phyloP scores from a whole-genome alignment of 2,329 filamentous ascomycete species.

The Coleophoma crateriformis region DNA sequence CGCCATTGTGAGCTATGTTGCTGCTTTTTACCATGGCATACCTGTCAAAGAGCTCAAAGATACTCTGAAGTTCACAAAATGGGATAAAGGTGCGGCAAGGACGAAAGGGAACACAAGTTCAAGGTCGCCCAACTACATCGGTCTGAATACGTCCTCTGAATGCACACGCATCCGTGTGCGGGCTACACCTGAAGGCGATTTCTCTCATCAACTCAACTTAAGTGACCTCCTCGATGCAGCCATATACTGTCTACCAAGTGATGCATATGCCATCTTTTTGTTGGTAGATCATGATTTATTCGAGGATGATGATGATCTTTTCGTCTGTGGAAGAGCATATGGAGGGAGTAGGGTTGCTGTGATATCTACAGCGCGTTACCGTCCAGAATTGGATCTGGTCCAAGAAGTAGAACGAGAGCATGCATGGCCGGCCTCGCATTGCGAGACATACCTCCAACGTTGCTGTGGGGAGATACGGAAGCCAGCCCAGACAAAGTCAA shows the following conservation, averaged over 20 bases:
- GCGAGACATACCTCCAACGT: slow-evolving; percentile 40
- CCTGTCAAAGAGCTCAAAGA: slow-evolving; percentile 15
- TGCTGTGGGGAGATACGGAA: slow-evolving; percentile 20
- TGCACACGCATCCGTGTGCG: slow-evolving; percentile 17
- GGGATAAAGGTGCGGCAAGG: background rate
- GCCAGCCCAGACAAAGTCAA: background rate
- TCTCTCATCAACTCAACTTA: slow-evolving; percentile 19
- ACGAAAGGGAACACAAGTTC: background rate
- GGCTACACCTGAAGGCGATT: slow-evolving; percentile 11
- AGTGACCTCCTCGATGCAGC: slow-evolving; percentile 20
- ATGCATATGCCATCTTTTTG: slow-evolving; percentile 20
- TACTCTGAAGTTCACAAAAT: slow-evolving; percentile 9
- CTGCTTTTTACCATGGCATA: slow-evolving; percentile 20
- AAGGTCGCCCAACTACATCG: slow-evolving; percentile 1
- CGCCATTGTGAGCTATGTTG: slow-evolving; percentile 16
- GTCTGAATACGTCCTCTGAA: background rate
- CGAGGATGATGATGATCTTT: slow-evolving; percentile 51
- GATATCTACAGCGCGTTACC: slow-evolving; percentile 57
- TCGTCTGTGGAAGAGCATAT: slow-evolving; percentile 62
- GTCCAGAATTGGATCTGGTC: slow-evolving; percentile 40
- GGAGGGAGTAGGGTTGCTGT: slow-evolving; percentile 57
- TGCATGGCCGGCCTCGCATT: slow-evolving; percentile 62
- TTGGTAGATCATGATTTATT: slow-evolving; percentile 22
- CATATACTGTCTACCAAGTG: slow-evolving; percentile 16
- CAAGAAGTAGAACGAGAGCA: slow-evolving; percentile 34